phyloP scores from a whole-genome alignment of 2,329 filamentous ascomycete genomes.

The Colletotrichum coccodes region DNA sequence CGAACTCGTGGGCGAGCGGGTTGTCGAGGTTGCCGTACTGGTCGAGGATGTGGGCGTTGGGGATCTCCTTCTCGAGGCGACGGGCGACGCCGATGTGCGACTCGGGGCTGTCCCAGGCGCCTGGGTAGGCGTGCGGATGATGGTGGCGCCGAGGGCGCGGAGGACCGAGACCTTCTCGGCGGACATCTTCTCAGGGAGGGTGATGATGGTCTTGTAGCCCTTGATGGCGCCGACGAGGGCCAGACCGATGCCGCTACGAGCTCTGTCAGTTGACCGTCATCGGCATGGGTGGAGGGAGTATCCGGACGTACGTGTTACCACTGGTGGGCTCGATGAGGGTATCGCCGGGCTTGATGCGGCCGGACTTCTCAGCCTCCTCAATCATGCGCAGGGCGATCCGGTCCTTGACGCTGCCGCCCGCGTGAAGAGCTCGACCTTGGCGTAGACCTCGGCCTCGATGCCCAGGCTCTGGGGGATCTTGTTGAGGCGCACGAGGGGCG shows the following conservation, averaged over 20 bases:
- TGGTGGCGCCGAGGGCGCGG: conserved; percentile 92
- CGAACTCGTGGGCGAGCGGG: conserved; percentile 90
- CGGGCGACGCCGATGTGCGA: conserved; percentile 96
- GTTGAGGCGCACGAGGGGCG: conserved; percentile 93
- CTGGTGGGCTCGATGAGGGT: conserved; percentile 98
- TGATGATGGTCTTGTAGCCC: conserved; percentile 99
- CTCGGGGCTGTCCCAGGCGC: conserved; percentile 96
- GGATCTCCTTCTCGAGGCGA: conserved; percentile 92
- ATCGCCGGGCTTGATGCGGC: conserved; percentile 95
- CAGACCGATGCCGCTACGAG: conserved; percentile 80
- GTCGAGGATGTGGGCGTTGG: conserved; percentile 96
- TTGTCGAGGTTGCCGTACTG: conserved; percentile 95
- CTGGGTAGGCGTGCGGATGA: conserved; percentile 96
- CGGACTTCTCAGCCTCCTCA: conserved; percentile 89
- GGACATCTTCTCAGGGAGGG: conserved; percentile 98
- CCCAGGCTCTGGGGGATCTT: conserved; percentile 91
- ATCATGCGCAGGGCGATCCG: conserved; percentile 97
- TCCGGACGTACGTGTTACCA: conserved; percentile 78
- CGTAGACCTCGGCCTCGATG: conserved; percentile 89
- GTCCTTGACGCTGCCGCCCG: conserved; percentile 93
- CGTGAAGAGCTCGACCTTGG: conserved; percentile 93
- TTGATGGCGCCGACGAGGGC: conserved; percentile 95
- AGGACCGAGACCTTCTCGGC: conserved; percentile 97
- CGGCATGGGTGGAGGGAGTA: not conserved
- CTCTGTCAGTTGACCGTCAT: conserved; percentile 40